Base-by-base conservation (phyloP, 2,329 filamentous ascomycete species). In the Penicillium vulpinum region DNA sequence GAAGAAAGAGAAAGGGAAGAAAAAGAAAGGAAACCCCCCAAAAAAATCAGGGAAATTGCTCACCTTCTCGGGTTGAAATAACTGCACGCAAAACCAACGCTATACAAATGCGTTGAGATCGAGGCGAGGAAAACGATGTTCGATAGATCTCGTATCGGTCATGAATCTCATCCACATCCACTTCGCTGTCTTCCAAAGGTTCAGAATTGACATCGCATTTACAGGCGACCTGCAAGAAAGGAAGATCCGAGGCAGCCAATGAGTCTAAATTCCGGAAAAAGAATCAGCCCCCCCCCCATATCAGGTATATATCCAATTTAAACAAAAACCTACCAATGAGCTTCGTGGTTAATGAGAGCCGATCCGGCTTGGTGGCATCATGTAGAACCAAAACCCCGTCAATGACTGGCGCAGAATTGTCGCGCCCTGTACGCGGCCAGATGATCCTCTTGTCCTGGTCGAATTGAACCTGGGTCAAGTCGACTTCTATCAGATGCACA, bases 361-460 rank as follows among this genome's bases (percentile, higher is more conserved):
- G 93, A 58, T 87, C 85, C 65, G 85, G 83, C 71, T 90, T 88
- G 74, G 87, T 90, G 43, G 95, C 89, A 81, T 97, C 91, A 80
- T 96, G 96, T 47, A 97, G 79, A 57, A 93, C 85, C 65, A 97
- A 78, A 44, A 90, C 91, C 21, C 90, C 93, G 68, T 97, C 90
- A 68, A 96, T 84, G 39, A 82, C 83, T 48, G 91, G 90, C 58
- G 90, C 81, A 59, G 87, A 84, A 61, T 87, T 81, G 58, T 90
- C 89, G 69, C 88, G 78, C 40, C 81, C 71, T 22, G 74, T 75
- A 33, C 78, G 75, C 38, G 85, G 84, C 84, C 84, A 80, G 48
- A 69, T 61, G 44, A 79, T 69, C 26, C 61, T 76, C 54, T 79
- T 75, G 54, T 81, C 75, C 35, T 78, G 76, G 58, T 80, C 76